Conservation (phyloP, 2,329 filamentous ascomycete species). For the Calonectria multiphialidica region DNA sequence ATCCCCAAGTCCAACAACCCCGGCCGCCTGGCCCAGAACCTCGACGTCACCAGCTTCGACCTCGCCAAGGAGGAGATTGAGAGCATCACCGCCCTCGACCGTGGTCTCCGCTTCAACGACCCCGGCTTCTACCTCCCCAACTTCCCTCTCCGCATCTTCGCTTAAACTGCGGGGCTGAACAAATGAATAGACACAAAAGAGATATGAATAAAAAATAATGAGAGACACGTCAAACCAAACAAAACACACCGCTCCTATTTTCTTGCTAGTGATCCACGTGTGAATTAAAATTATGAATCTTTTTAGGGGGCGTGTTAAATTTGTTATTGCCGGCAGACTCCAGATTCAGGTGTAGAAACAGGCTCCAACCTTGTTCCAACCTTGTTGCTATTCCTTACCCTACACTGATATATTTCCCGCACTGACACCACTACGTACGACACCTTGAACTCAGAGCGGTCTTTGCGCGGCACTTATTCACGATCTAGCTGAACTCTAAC, state of each 20-base stretch:
- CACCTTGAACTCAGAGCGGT: not conserved
- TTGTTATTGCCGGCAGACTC: no score
- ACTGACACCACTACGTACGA: not conserved
- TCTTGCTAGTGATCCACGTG: not conserved
- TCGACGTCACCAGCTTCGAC: constrained; percentile 68
- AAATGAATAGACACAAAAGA: constrained; percentile 17
- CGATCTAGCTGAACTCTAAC: not conserved
- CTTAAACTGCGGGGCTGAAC: constrained; percentile 30
- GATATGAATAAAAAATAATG: constrained; percentile 13
- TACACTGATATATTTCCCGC: not conserved
- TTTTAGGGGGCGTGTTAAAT: not conserved
- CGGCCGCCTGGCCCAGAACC: constrained; percentile 63
- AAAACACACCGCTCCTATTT: not conserved
- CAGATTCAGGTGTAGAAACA: not conserved
- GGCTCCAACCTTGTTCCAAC: not conserved
- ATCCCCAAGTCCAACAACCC: constrained; percentile 73
- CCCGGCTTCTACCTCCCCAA: constrained; percentile 47
- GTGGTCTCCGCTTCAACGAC: constrained; percentile 71
- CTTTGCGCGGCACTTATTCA: not conserved
- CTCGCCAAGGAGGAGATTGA: constrained; percentile 66
- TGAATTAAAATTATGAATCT: not conserved
- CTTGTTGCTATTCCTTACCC: not conserved
- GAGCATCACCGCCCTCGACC: constrained; percentile 66
- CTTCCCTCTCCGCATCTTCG: constrained; percentile 66
- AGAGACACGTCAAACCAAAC: not conserved